Base-by-base conservation (phyloP, 2,329 filamentous ascomycete genomes). In the Verticillium dahliae region DNA sequence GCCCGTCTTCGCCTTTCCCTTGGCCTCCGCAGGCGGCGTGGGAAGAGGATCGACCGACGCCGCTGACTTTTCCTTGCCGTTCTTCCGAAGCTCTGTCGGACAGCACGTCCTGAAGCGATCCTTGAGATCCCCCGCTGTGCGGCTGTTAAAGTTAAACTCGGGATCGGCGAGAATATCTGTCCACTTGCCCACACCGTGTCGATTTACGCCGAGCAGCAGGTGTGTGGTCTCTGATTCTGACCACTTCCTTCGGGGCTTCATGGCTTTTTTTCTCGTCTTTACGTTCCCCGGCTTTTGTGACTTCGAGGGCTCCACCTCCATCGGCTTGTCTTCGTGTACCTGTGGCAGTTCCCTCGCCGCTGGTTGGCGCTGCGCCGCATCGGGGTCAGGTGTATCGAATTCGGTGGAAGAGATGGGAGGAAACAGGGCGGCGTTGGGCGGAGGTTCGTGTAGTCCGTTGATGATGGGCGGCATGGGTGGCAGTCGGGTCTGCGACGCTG, bases 81-180 rank as follows among this genome's bases (percentile, higher is more conserved):
- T 58, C 18, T 59, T 59, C 57, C 83, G 80, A 41, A 88, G 76
- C 69, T 88, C 86, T 38, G 81, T 80, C 0, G 86, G 86, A 64
- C 85, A 88, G 69, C 85, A 88, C 3, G 86, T 89, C 58, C 86
- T 80, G 68, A 88, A 89, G 13, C 86, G 79, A 70, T 89, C 86
- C 69, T 89, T 89, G 58, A 89, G 71, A 67, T 89, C 86, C 9
- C 84, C 84, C 4, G 85, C 84, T 1, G 82, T 84, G 62, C 86
- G 81, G 15, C 79, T 80, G 67, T 87, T 85, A 73, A 89, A 89
- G 11, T 72, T 77, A 68, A 86, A 89, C 52, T 80, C 80, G 0
- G 80, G 72, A 63, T 89, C 86, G 58, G 86, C 84, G 31, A 88
- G 73, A 37, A 89, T 89, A 61, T 78, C 82, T 9, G 84, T 87